Evolutionary conservation across 164 flowering plant species (phyloP).

Genomic region (Magnolia officinalis): DNA sequence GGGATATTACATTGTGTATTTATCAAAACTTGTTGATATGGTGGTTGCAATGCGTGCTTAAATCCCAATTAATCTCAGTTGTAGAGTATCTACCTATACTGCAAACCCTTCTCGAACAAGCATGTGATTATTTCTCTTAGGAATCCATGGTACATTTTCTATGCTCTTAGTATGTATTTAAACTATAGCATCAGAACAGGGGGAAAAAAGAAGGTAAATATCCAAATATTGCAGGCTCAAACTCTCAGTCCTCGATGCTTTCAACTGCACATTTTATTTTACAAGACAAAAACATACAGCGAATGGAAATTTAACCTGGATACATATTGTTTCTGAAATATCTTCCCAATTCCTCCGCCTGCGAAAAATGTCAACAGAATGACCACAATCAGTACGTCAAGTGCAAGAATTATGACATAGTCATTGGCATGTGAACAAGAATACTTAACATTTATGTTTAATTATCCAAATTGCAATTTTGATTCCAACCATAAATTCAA

Average conservation of each 20-base stretch:
- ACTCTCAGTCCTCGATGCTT: background rate
- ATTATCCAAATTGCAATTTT: background rate
- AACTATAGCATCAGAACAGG: no score
- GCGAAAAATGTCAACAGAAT: slow-evolving; percentile 16
- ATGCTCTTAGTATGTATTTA: no score
- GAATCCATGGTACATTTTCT: no score
- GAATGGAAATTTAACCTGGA: slow-evolving; percentile 59
- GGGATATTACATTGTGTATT: no score
- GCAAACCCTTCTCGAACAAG: no score
- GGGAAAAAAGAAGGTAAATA: no score
- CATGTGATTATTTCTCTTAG: no score
- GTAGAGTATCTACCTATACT: no score
- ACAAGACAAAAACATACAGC: background rate
- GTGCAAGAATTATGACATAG: background rate
- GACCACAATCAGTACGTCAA: background rate
- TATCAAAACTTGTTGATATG: no score
- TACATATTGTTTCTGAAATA: slow-evolving; percentile 96
- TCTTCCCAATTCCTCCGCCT: slow-evolving; percentile 99
- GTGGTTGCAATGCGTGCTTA: no score
- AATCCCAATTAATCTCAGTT: no score
- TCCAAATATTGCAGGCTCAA: no score
- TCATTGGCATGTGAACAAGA: background rate
- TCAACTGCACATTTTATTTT: background rate
- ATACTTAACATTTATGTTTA: background rate
- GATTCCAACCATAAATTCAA: background rate